phyloP scores from a whole-genome alignment of 768 basidiomycete species.

The Pholiota microspora region DNA sequence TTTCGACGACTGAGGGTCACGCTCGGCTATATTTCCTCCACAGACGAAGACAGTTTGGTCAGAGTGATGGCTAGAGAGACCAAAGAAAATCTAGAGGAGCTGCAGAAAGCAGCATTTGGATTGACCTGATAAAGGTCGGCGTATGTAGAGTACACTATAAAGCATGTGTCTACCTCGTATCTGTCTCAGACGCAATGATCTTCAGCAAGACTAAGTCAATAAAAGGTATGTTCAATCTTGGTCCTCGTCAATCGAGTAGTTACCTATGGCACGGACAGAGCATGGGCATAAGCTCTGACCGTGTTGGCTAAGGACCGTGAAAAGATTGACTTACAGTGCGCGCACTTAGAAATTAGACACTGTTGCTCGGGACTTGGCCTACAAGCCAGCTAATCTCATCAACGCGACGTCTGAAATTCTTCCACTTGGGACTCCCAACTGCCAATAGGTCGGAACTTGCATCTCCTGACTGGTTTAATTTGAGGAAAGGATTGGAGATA shows the following conservation, averaged over 20 bases:
- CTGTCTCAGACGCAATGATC: constrained; percentile 79
- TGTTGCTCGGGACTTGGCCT: constrained; percentile 34
- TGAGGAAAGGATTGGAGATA: constrained; percentile 85
- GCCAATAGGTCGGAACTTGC: constrained; percentile 51
- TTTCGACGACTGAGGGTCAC: constrained; percentile 56
- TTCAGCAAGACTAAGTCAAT: constrained; percentile 79
- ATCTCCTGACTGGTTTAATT: constrained; percentile 51
- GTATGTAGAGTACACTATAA: neutral
- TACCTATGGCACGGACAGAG: constrained; percentile 1
- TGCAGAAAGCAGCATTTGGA: constrained; percentile 46
- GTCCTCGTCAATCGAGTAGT: constrained; percentile 34
- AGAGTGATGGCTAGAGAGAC: constrained; percentile 77
- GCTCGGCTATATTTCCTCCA: constrained; percentile 64
- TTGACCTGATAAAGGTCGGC: constrained; percentile 15
- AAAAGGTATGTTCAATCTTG: constrained; percentile 58
- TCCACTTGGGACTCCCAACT: constrained; percentile 67
- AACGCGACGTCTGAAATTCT: constrained; percentile 63
- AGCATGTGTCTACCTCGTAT: constrained; percentile 78
- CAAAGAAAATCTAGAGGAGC: constrained; percentile 48
- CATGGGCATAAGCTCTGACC: constrained; percentile 8
- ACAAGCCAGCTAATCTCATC: constrained; percentile 72
- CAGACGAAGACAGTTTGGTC: constrained; percentile 72
- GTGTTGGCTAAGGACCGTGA: constrained; percentile 15
- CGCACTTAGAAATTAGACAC: constrained; percentile 14
- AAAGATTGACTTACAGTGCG: neutral